phyloP scores from a whole-genome alignment of 257 asterid genomes.

The Lycium ferocissimum region DNA sequence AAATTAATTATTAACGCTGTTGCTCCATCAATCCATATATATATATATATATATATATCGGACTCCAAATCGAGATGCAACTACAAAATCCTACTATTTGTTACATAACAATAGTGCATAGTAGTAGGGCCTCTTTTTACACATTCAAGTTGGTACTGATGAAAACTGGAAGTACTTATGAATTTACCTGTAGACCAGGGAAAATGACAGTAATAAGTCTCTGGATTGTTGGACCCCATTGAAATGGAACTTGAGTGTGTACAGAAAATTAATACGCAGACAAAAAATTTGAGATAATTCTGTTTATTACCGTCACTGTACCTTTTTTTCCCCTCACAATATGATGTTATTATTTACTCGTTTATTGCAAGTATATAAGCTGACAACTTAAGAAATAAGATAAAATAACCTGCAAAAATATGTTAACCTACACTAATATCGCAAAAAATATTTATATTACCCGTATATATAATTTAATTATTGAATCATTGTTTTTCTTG shows the following conservation, averaged over 20 bases:
- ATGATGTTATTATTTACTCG: background rate
- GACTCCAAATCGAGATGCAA: too few species aligned
- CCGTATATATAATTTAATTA: background rate
- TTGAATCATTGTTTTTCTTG: background rate
- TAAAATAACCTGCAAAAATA: background rate
- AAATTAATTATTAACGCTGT: background rate
- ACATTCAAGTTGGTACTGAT: slow-evolving; percentile 14
- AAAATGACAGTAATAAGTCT: background rate
- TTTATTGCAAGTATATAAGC: background rate
- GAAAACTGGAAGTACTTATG: background rate
- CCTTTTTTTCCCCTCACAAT: background rate
- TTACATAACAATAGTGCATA: background rate
- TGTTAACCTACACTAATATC: background rate
- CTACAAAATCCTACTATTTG: background rate
- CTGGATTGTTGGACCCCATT: background rate
- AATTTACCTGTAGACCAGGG: background rate
- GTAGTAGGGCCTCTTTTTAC: background rate
- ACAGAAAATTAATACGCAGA: background rate
- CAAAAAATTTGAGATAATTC: background rate
- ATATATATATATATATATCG: background rate
- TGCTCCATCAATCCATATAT: background rate
- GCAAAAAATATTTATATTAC: background rate
- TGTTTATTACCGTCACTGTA: background rate
- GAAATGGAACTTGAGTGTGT: background rate
- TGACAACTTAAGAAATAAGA: background rate